Base-by-base conservation (phyloP, 2,329 filamentous ascomycete genomes). In the Lasiodiplodia gonubiensis region DNA sequence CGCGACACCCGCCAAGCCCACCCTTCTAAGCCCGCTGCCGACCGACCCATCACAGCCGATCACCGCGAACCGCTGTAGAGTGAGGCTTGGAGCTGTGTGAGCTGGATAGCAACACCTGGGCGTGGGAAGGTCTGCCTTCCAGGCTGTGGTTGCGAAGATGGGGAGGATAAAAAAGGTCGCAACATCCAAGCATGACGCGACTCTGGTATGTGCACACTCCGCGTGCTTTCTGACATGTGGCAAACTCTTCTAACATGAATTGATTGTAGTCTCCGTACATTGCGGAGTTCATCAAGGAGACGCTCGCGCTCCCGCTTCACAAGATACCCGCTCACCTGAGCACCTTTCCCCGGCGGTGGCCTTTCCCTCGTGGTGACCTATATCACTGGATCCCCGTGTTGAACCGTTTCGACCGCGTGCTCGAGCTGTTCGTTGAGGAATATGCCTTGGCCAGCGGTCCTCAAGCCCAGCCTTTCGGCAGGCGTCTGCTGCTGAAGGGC, bases 351-450 rank as follows among this genome's bases (percentile, higher is more conserved):
- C 89, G 90, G 71, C 86, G 90, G 86, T 99, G 95, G 95, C 93
- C 94, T 2, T 97, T 98, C 75, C 94, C 94, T 48, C 89, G 94
- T 78, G 96, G 95, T 69, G 95, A 99, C 78, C 84, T 98, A 35
- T 98, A 98, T 78, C 94, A 99, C 84, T 99, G 96, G 96, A 97
- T 99, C 72, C 90, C 92, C 33, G 86, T 97, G 27, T 82, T 99
- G 69, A 97, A 99, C 79, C 90, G 93, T 68, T 98, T 99, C 79
- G 95, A 99, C 80, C 88, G 87, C 74, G 89, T 98, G 70, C 83
- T 99, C 49, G 92, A 97, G 73, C 84, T 88, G 48, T 93, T 97
- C 77, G 93, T 90, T 78, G 85, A 87, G 67, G 89, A 88, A 71
- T 99, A 99, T 81, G 88, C 88, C 69, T 84, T 99, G 67, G 88